A percentile compares a stretch with the other conserved stretches of the same genome.
Evolutionary conservation across 2,329 filamentous ascomycete species (phyloP).

Genomic region (Phialocephala sp.): DNA sequence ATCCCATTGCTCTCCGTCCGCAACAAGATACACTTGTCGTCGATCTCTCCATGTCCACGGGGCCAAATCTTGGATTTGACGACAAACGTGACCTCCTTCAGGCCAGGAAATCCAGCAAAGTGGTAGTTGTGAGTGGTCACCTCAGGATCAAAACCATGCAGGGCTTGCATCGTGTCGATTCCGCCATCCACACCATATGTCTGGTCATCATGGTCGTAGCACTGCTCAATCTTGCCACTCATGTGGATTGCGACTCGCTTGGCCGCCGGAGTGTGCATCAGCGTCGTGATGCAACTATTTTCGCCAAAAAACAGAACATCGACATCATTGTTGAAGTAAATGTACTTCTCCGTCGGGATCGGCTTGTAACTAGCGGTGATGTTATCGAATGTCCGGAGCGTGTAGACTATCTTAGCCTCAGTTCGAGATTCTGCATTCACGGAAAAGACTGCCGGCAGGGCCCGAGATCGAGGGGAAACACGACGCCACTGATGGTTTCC

Average conservation of each 20-base stretch:
- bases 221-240: conserved; percentile 7
- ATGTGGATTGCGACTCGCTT: conserved; percentile 16
- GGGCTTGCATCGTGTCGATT: conserved; percentile 12
- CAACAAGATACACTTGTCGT: conserved; percentile 10
- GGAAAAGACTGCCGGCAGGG: not conserved
- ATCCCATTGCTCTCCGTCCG: conserved; percentile 19
- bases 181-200: conserved; percentile 14
- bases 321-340: not conserved
- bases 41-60: conserved; percentile 10
- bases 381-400: not conserved
- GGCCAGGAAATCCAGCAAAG: conserved; percentile 6
- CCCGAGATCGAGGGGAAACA: not conserved
- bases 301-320: conserved; percentile 22
- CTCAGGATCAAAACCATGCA: conserved; percentile 22
- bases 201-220: conserved; percentile 9
- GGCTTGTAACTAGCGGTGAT: not conserved
- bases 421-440: not conserved
- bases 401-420: not conserved
- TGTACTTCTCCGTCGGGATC: not conserved
- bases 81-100: conserved; percentile 21
- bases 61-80: conserved; percentile 20
- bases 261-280: conserved; percentile 1
- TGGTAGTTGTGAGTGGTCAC: not conserved
- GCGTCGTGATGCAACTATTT: conserved; percentile 17
- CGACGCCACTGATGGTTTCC: not conserved